Evolutionary conservation across 176 grass and related monocot species (phyloP), one percentile per base, ranked within the genome.

Genomic region (Saccharum officinarum): DNA sequence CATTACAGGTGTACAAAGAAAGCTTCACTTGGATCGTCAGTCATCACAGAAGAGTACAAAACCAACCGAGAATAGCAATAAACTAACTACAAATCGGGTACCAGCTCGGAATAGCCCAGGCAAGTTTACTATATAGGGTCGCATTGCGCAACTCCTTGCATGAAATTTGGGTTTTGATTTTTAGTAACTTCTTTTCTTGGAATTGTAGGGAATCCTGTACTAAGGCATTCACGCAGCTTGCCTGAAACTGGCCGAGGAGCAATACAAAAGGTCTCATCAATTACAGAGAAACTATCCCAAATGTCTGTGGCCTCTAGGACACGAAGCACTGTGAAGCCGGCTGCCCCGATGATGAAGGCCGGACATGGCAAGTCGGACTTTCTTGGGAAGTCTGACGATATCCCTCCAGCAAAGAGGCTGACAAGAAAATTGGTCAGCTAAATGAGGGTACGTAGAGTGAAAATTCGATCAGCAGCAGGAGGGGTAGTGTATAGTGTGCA

Each of bases 1-100:
- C 82, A 57, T 73, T 79, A 15, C 83, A 99, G 97, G 90, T 66
- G 94, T 91, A 31, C 97, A 99, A 86, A 90, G 97, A 83, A 99
- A 99, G 86, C 88, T 99, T 84, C 85, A 94, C 45, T 81, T 99
- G 84, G 90, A 92, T 76, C 90, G 88, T 16, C 94, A 88, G 88
- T 82, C 73, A 67, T 71, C 88, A 28, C 89, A 84, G 33, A 99
- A 94, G 83, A 89, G 18, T 78, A 84, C 76, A 65, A 91, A 84
- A 54, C 33, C 92, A 42, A 84, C 82, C 1, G 91, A 94, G 74
- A 95, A 79, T 80, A 89, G 60, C 77, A 87, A 50, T 39, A 96
- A 88, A 86, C 76, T 84, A 61, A 79, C 77, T 79, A 89, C n/a
- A 11, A 87, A 82, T 73, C 83, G 86, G 30, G 87, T 91, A 80